A percentile compares a stretch with the other conserved stretches of the same genome.
These are phyloP conservation scores for Rosa multiflora DNA, from an alignment of 306 rosid genomes.

Conservation along the genomic window DNA sequence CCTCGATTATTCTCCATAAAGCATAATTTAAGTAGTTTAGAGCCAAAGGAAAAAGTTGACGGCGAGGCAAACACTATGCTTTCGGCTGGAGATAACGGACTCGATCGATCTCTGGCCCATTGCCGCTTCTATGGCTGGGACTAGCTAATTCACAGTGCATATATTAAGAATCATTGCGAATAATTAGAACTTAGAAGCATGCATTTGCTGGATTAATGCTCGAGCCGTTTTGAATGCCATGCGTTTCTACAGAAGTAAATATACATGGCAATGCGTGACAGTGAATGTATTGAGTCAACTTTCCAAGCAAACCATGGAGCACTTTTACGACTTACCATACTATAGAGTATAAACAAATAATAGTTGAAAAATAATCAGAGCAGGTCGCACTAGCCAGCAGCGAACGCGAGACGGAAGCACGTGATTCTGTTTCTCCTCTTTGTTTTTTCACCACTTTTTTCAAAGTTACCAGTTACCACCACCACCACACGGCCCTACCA, in stretches of 20 bases:
- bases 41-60: neutral
- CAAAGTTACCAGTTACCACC: conserved; percentile 22
- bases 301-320: neutral
- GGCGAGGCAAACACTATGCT: neutral
- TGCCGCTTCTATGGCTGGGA: neutral
- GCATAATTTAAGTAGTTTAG: neutral
- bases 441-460: neutral
- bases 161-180: neutral
- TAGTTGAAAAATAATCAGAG: neutral
- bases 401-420: conserved; percentile 26
- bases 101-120: neutral
- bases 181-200: conserved; percentile 4
- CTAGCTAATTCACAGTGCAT: neutral
- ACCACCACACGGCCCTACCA: neutral
- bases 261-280: neutral
- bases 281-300: neutral
- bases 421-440: conserved; percentile 24
- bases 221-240: neutral
- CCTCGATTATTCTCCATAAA: neutral
- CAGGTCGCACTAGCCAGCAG: neutral
- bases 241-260: neutral
- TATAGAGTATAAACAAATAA: neutral
- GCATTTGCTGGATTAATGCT: neutral
- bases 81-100: neutral
- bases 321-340: neutral